Evolutionary conservation across 2,329 filamentous ascomycete genomes (phyloP), one percentile per base, ranked within the genome.

Genomic region (Emmonsia crescens): DNA sequence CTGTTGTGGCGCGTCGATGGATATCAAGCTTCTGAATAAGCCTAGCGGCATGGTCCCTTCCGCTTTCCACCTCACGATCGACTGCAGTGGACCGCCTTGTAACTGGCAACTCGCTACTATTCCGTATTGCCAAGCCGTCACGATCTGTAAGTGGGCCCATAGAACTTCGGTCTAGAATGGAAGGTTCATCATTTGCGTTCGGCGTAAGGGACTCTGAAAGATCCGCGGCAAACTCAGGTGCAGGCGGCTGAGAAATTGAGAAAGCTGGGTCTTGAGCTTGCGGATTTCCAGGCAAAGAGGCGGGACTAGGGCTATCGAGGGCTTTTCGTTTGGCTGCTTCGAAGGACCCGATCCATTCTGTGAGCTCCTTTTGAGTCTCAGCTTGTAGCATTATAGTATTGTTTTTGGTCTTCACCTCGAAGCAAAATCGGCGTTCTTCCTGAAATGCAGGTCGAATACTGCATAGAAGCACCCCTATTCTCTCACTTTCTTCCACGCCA

Each of bases 391-490:
- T 79, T 65, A 96, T 86, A 57, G 87, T 94, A 65, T 89, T 89
- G 70, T 90, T 96, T 75, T 96, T 99, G 2, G 94, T 99, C 79
- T 97, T 99, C 70, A 99, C 89, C 75, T 99, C 94, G 69, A 99
- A 96, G 73, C 94, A 97, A 75, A 97, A 99, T 19, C 94, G 85
- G 46, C 94, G 85, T 70, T 99, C 94, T 75, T 99, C 94, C 67
- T 90, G 87, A 59, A 95, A 88, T 0, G 92, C 91, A 21, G 92
- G 91, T 69, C 93, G 90, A 57, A 94, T 89, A 69, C 90, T 96
- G 77, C 94, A 99, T 46, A 99, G 84, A 59, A 99, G 77, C 2
- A 99, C 92, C 48, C 94, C 94, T 64, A 96, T 96, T 76, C 96
- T 91, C 69, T 99, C 94, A 55, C 91, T 96, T 73, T 97, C 93